Conservation (phyloP, 331 rosid species). For the Pyrus hybrid region DNA sequence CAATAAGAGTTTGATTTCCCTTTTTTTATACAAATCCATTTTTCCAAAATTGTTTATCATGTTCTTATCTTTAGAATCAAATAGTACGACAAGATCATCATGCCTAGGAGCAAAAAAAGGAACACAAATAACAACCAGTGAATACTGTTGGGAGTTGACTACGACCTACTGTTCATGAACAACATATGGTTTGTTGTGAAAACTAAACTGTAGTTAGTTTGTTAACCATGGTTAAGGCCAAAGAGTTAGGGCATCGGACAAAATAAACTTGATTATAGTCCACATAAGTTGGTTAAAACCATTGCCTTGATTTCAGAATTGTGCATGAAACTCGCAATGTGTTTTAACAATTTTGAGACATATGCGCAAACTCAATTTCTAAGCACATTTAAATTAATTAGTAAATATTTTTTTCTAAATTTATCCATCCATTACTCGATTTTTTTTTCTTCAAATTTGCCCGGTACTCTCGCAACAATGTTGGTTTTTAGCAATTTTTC, state of each 20-base stretch:
- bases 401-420: neutral
- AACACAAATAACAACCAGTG: slow-evolving; percentile 1
- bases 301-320: slow-evolving; percentile 41
- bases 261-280: slow-evolving; percentile 23
- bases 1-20: no score
- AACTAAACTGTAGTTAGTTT: neutral
- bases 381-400: neutral
- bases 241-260: slow-evolving; percentile 18
- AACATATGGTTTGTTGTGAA: neutral
- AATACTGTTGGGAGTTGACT: slow-evolving; percentile 11
- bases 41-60: neutral
- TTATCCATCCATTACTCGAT: neutral
- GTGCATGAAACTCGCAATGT: neutral
- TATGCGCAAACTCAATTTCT: neutral
- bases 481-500: no score
- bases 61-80: neutral
- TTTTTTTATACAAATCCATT: no score
- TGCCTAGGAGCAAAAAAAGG: slow-evolving; percentile 9
- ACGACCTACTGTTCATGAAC: neutral
- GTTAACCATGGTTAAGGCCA: slow-evolving; percentile 12
- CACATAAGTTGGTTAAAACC: neutral
- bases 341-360: neutral
- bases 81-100: neutral
- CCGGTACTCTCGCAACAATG: no score
- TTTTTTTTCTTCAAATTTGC: no score